Base-by-base conservation (phyloP, 2,329 filamentous ascomycete genomes). In the Sordariomycetes sp. region DNA sequence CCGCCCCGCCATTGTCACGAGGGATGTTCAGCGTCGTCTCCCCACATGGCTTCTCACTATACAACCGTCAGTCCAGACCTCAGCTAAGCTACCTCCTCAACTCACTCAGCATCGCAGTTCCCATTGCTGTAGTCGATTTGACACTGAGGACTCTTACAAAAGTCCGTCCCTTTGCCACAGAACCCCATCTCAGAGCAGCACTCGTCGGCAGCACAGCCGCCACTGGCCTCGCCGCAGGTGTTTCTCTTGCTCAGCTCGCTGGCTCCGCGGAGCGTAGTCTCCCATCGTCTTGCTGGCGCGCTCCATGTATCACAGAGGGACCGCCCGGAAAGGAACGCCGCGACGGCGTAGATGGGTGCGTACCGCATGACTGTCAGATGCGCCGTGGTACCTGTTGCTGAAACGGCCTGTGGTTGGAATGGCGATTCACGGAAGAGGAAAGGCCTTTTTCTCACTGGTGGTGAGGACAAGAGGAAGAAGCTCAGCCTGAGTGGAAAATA, bases 51-150 rank as follows among this genome's bases (percentile, higher is more conserved):
- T 28, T 33, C 19, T 28, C n/a, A 16, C 20, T 24, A 32, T 3
- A 33, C 20, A 12, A 30, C 7, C 17, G 7, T 16, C n/a, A 8
- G n/a, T 6, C 6, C 17, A n/a, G 23, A 25, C 9, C 14, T 8
- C 25, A 28, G 6, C n/a, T n/a, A n/a, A n/a, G n/a, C n/a, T n/a
- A n/a, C n/a, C n/a, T n/a, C n/a, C n/a, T n/a, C n/a, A 14, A 49
- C 59, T 54, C 45, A 62, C 59, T 60, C 54, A 39, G 58, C 58
- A 39, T 63, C 57, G 51, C 59, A 63, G 25, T 51, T 46, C 35
- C 34, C 38, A 20, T 60, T 54, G 38, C 58, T 57, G 42, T 55
- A 63, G 9, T 54, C 50, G 24, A 63, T 43, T 38, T 61, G 59
- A 38, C 59, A 63, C 27, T 48, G 45, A 4, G 57, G 59, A 20